Evolutionary conservation across 2,329 filamentous ascomycete genomes (phyloP).

Genomic region (Pyricularia sp.): DNA sequence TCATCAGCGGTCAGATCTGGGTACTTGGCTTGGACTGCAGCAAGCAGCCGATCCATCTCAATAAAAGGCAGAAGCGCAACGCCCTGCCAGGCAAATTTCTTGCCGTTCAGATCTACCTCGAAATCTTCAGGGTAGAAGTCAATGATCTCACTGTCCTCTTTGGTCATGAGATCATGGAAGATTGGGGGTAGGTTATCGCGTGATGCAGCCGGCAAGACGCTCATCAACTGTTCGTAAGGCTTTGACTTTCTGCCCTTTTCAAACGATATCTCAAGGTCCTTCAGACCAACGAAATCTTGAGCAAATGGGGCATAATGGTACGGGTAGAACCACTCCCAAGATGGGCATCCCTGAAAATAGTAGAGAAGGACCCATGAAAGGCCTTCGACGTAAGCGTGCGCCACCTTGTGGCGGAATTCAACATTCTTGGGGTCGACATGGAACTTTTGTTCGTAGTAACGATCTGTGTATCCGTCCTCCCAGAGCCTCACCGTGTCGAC

Average conservation of each 20-base stretch:
- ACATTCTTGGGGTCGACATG: constrained; percentile 70
- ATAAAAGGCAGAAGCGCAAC: constrained; percentile 93
- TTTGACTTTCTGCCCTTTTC: constrained; percentile 76
- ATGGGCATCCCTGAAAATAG: constrained; percentile 96
- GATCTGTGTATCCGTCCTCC: constrained; percentile 91
- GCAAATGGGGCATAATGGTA: constrained; percentile 98
- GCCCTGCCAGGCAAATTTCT: constrained; percentile 98
- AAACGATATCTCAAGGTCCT: constrained; percentile 71
- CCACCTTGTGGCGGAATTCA: constrained; percentile 83
- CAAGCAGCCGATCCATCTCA: constrained; percentile 76
- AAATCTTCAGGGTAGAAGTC: constrained; percentile 98
- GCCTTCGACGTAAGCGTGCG: constrained; percentile 85
- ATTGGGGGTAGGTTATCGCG: constrained; percentile 81
- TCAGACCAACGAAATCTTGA: constrained; percentile 81
- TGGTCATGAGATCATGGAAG: constrained; percentile 86
- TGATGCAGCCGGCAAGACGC: constrained; percentile 86
- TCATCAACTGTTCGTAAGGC: constrained; percentile 97
- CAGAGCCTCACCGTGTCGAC: constrained; percentile 81
- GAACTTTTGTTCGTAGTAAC: constrained; percentile 98
- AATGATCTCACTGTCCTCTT: constrained; percentile 82
- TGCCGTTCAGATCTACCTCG: constrained; percentile 86
- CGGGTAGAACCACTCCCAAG: constrained; percentile 99
- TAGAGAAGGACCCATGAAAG: constrained; percentile 92
- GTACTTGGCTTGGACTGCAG: constrained; percentile 76
- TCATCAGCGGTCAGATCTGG: constrained; percentile 71